Base-by-base conservation (phyloP, 495 filamentous ascomycete species). In the Xylaria sp. region DNA sequence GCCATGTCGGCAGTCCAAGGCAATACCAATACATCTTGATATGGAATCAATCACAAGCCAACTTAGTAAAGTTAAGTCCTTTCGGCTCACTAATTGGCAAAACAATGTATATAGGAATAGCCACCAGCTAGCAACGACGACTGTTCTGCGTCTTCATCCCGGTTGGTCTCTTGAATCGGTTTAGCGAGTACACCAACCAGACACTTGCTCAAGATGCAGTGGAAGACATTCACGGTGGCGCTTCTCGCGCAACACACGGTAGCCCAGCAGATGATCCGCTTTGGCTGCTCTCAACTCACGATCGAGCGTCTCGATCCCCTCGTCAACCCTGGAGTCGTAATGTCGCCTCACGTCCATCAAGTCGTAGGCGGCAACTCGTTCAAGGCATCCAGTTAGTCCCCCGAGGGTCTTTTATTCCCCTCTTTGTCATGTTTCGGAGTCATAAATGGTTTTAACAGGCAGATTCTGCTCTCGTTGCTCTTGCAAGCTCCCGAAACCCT, bases 291-390 rank as follows among this genome's bases (percentile, higher is more conserved):
- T 37, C 80, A 82, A 67, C 78, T 82, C 44, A 78, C 79, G 26
- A 73, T 82, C 59, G 80, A 82, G 62, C 80, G 80, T 33, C 59
- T 76, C 24, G 80, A 82, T 41, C 80, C 80, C 9, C 71, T 82
- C 35, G 80, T 82, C 15, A 80, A 80, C 59, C 80, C 80, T 0
- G 80, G 80, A 5, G n/a, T 71, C 14, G 46, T 62, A 7, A 73
- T 73, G 48, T 76, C 79, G 69, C 77, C 79, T 29, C 80, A 82
- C 46, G 73, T 79, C 41, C 80, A 82, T 37, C 80, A 82, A 61
- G 76, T 82, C 53, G 80, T 80, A 17, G 80, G 80, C 7, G 80
- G 80, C 1, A 81, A 77, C 72, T 80, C 80, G 0, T 82, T 82
- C 76, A 80, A 78, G 67, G 64, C 75, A 0, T 55, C 67, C 52